phyloP scores from a whole-genome alignment of 345 rosid species.

The Brassica rapa region DNA sequence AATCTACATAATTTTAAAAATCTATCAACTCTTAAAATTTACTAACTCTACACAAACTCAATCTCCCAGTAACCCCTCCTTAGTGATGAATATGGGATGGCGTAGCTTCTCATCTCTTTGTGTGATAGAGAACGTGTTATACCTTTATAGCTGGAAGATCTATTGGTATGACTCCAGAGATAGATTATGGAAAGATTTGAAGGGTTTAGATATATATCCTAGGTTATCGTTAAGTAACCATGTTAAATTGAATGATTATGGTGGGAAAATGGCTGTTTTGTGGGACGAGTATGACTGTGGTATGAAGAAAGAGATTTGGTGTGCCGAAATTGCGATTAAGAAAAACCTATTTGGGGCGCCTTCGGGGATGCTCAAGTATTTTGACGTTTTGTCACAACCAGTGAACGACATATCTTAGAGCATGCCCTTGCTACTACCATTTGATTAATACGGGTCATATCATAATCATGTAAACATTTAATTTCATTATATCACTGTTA shows the following conservation, averaged over 20 bases:
- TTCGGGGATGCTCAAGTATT: neutral
- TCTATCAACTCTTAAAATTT: no score
- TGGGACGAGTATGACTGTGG: neutral
- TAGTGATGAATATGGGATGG: neutral
- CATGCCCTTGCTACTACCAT: neutral
- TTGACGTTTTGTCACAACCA: neutral
- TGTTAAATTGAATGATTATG: neutral
- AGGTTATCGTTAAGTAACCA: neutral
- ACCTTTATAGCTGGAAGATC: neutral
- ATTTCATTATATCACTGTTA: neutral
- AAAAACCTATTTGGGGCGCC: neutral
- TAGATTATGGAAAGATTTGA: neutral
- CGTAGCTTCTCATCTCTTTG: neutral
- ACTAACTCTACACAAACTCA: no score
- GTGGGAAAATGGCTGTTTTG: neutral
- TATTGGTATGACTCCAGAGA: neutral
- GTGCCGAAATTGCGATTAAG: neutral
- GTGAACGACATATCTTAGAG: neutral
- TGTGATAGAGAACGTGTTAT: neutral
- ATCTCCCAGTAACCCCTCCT: no score
- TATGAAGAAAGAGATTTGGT: neutral
- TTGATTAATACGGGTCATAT: neutral
- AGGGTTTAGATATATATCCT: neutral
- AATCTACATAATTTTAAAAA: no score
- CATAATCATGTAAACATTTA: neutral